A percentile compares a stretch with the other conserved stretches of the same genome.
Evolutionary conservation across 106 monocot genomes (phyloP).

Genomic region (Allium cepa): DNA sequence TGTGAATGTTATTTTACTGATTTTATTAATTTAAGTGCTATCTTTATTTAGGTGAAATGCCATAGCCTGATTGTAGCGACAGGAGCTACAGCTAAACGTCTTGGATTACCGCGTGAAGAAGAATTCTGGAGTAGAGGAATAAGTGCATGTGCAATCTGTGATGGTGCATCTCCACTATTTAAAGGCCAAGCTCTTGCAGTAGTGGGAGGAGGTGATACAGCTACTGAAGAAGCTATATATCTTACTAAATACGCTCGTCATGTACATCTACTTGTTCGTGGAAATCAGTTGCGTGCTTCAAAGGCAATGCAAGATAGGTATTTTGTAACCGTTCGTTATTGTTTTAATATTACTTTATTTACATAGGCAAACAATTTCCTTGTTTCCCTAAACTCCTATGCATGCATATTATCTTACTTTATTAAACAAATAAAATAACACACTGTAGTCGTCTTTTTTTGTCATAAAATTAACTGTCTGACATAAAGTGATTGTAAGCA

Average conservation of each 20-base stretch:
- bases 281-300: conserved; percentile 65
- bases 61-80: conserved; percentile 88
- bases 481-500: too few species aligned
- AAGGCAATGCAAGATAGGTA: conserved; percentile 99
- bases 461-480: too few species aligned
- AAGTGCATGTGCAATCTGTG: conserved; percentile 99
- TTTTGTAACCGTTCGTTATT: neutral
- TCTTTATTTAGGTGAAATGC: conserved; percentile 62
- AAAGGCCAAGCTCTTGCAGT: conserved; percentile 93
- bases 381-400: too few species aligned
- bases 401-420: too few species aligned
- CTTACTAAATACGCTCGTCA: conserved; percentile 98
- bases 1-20: too few species aligned
- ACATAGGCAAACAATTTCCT: too few species aligned
- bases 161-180: conserved; percentile 94
- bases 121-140: conserved; percentile 99
- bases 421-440: too few species aligned
- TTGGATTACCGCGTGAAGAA: conserved; percentile 90
- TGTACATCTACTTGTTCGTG: conserved; percentile 87
- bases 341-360: too few species aligned
- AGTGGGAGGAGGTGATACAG: conserved; percentile 94
- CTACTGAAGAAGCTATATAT: conserved; percentile 94
- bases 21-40: too few species aligned
- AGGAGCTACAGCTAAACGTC: conserved; percentile 90
- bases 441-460: too few species aligned